These are phyloP conservation scores for Cladosporium halotolerans DNA, from an alignment of 2,329 filamentous ascomycete species.

Conservation along the genomic window DNA sequence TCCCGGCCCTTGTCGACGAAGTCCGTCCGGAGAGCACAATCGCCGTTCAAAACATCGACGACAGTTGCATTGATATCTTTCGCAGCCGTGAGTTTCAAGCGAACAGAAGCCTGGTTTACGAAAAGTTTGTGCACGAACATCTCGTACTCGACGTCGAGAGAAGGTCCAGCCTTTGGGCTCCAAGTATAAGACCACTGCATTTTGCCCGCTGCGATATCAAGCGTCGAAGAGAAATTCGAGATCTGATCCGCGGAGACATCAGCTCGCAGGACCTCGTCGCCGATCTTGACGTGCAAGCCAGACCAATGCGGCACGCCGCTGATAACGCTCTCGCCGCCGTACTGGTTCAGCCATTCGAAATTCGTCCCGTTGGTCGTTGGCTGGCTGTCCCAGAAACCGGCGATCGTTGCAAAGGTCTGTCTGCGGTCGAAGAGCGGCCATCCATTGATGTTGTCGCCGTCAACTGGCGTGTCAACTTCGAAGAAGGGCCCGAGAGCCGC, in stretches of 20 bases:
- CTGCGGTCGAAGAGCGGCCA: slow-evolving; percentile 62
- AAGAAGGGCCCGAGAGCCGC: slow-evolving; percentile 60
- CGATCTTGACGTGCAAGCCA: slow-evolving; percentile 52
- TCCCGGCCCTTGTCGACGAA: slow-evolving; percentile 53
- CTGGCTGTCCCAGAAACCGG: slow-evolving; percentile 61
- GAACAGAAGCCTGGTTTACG: slow-evolving; percentile 56
- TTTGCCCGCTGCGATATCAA: slow-evolving; percentile 58
- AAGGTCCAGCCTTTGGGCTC: slow-evolving; percentile 47
- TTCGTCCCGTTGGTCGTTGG: slow-evolving; percentile 55
- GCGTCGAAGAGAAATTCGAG: slow-evolving; percentile 53
- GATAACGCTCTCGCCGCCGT: slow-evolving; percentile 65
- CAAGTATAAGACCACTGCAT: slow-evolving; percentile 61
- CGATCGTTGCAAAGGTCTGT: slow-evolving; percentile 61
- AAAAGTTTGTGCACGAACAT: slow-evolving; percentile 59
- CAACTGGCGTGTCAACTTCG: slow-evolving; percentile 50
- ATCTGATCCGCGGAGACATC: slow-evolving; percentile 54
- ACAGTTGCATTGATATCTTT: slow-evolving; percentile 51
- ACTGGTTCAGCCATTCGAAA: slow-evolving; percentile 62
- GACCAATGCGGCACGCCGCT: slow-evolving; percentile 65
- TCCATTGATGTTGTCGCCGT: slow-evolving; percentile 50
- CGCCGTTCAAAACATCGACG: slow-evolving; percentile 62
- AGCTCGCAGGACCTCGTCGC: slow-evolving; percentile 52
- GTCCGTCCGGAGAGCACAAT: slow-evolving; percentile 59
- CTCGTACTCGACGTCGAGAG: slow-evolving; percentile 58
- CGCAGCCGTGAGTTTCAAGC: slow-evolving; percentile 52